These are phyloP conservation scores for Pseudonectria foliicola DNA, from an alignment of 2,329 filamentous ascomycete species.

Conservation along the genomic window DNA sequence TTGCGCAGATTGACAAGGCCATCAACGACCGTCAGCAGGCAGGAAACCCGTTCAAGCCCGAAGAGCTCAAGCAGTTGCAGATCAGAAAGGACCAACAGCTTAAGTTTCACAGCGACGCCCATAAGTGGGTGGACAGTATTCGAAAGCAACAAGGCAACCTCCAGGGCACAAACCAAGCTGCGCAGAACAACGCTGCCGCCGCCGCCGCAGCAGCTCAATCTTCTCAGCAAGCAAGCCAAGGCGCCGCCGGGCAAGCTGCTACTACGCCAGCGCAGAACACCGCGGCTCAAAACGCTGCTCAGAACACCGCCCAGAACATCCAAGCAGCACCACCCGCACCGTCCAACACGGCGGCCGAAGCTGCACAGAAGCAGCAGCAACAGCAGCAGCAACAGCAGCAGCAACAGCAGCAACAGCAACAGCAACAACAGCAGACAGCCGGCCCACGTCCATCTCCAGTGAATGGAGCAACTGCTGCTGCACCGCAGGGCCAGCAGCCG, in stretches of 20 bases:
- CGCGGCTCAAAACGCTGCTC: constrained; percentile 9
- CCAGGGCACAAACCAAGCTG: constrained; percentile 19
- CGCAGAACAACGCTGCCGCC: constrained; percentile 15
- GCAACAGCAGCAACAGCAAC: constrained; percentile 16
- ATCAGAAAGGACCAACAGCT: constrained; percentile 36
- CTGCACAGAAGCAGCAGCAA: constrained; percentile 37
- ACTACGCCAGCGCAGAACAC: not conserved
- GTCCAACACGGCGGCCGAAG: constrained; percentile 39
- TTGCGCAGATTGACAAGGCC: constrained; percentile 35
- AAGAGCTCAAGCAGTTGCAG: constrained; percentile 39
- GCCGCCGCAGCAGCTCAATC: constrained; percentile 17
- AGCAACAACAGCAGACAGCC: constrained; percentile 29
- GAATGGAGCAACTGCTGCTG: constrained; percentile 18
- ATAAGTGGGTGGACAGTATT: constrained; percentile 41
- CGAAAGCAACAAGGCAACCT: constrained; percentile 37
- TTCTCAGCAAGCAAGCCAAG: constrained; percentile 16
- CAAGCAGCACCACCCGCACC: constrained; percentile 29
- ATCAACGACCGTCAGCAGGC: constrained; percentile 36
- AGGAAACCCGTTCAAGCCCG: constrained; percentile 37
- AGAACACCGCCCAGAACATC: constrained; percentile 22
- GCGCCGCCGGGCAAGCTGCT: not conserved
- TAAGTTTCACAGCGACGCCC: constrained; percentile 40
- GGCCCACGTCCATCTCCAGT: constrained; percentile 23
- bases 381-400: constrained; percentile 3
- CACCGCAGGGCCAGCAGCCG: constrained; percentile 20